phyloP scores from a whole-genome alignment of 768 basidiomycete genomes.

The Mycena pura region DNA sequence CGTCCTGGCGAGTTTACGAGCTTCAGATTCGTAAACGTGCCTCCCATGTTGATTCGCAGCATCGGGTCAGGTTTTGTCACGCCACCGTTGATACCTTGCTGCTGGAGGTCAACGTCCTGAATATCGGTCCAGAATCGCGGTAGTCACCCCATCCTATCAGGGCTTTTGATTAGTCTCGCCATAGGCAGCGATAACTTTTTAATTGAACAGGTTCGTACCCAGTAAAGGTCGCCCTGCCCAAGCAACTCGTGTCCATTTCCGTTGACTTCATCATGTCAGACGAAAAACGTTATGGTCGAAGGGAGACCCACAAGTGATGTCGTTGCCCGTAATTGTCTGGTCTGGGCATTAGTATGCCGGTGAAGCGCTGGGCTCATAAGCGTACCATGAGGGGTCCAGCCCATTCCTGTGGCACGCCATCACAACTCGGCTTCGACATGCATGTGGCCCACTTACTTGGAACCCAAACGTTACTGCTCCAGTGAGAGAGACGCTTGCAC shows the following conservation, averaged over 20 bases:
- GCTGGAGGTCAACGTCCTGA: too few species aligned
- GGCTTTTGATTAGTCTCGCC: not conserved
- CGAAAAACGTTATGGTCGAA: not conserved
- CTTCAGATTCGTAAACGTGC: slow-evolving; percentile 26
- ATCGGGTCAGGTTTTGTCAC: slow-evolving; percentile 24
- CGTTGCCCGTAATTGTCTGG: slow-evolving; percentile 24
- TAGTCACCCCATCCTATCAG: slow-evolving; percentile 21
- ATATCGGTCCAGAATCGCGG: not conserved
- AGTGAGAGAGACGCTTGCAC: slow-evolving; percentile 19
- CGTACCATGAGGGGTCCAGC: slow-evolving; percentile 25
- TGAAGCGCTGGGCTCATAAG: too few species aligned
- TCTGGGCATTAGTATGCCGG: not conserved
- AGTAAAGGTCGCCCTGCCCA: slow-evolving; percentile 25
- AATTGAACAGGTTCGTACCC: slow-evolving; percentile 2
- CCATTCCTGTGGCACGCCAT: slow-evolving; percentile 4
- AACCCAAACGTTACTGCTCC: slow-evolving; percentile 19
- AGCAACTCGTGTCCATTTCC: slow-evolving; percentile 22
- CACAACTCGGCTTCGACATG: not conserved
- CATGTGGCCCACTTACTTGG: not conserved
- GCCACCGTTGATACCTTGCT: slow-evolving; percentile 28
- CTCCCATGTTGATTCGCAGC: slow-evolving; percentile 31
- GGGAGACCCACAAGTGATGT: slow-evolving; percentile 23
- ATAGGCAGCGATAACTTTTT: too few species aligned
- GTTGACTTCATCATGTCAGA: slow-evolving; percentile 7
- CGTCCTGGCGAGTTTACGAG: slow-evolving; percentile 24